phyloP scores from a whole-genome alignment of 257 asterid species.

The Solanum bulbocastanum region DNA sequence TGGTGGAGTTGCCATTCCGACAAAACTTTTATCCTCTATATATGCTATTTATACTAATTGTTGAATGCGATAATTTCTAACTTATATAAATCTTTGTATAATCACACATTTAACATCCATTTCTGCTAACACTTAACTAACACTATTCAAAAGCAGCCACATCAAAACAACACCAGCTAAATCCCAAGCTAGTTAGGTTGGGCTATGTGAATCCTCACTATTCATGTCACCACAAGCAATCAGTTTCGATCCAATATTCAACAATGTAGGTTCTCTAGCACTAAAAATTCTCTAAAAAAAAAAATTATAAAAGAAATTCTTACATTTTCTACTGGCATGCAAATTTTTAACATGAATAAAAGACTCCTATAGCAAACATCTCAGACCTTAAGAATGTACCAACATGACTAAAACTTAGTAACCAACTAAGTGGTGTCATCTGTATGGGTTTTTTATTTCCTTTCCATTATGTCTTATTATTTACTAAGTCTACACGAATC shows the following conservation, averaged over 20 bases:
- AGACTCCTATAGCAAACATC: neutral
- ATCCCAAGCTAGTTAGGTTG: neutral
- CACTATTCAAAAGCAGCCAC: neutral
- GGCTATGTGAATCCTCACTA: neutral
- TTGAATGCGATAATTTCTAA: neutral
- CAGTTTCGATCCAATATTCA: neutral
- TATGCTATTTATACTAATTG: neutral
- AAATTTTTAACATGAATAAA: neutral
- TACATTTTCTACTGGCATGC: neutral
- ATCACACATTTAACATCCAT: neutral
- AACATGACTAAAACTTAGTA: neutral
- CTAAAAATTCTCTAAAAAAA: neutral
- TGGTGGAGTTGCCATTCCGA: neutral
- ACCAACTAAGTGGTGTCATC: neutral
- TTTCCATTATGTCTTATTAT: neutral
- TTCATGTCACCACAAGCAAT: neutral
- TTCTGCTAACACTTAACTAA: neutral
- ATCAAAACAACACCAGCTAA: neutral
- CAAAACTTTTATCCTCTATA: neutral
- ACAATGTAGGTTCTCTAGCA: neutral
- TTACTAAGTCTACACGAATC: neutral
- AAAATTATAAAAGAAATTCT: neutral
- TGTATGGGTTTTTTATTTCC: neutral
- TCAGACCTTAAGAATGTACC: neutral
- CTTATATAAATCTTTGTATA: neutral